These are phyloP conservation scores for Sclerotinia minor DNA, from an alignment of 2,329 filamentous ascomycete species.

Conservation along the genomic window DNA sequence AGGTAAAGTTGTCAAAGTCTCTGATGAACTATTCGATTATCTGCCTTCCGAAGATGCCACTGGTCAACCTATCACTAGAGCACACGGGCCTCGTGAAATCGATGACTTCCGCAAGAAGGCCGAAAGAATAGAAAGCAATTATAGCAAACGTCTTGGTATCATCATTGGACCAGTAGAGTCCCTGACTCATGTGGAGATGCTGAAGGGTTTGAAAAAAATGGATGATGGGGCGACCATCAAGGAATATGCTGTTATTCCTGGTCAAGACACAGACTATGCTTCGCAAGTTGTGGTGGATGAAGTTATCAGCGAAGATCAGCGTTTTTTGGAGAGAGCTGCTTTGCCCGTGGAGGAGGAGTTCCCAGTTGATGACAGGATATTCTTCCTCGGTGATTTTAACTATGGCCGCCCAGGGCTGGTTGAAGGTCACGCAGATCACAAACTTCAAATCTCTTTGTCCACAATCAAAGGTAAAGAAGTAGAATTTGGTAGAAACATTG, in stretches of 20 bases:
- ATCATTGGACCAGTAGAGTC: slow-evolving; percentile 85
- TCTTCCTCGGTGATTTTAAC: slow-evolving; percentile 91
- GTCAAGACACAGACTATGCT: slow-evolving; percentile 87
- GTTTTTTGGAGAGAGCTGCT: slow-evolving; percentile 89
- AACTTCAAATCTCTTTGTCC: slow-evolving; percentile 77
- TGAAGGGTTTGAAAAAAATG: slow-evolving; percentile 86
- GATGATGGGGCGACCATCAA: slow-evolving; percentile 90
- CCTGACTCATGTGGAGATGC: slow-evolving; percentile 87
- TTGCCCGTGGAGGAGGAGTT: slow-evolving; percentile 90
- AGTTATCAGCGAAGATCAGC: slow-evolving; percentile 85
- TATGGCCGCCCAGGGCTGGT: slow-evolving; percentile 91
- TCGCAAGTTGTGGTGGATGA: slow-evolving; percentile 86
- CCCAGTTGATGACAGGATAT: slow-evolving; percentile 75
- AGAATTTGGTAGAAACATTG: slow-evolving; percentile 78
- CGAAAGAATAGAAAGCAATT: slow-evolving; percentile 77
- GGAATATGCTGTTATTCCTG: slow-evolving; percentile 83
- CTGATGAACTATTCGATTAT: slow-evolving; percentile 93
- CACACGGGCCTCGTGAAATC: slow-evolving; percentile 75
- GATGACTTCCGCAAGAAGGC: slow-evolving; percentile 83
- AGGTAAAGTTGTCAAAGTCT: slow-evolving; percentile 83
- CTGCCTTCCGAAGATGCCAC: slow-evolving; percentile 64
- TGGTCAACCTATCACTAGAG: slow-evolving; percentile 61
- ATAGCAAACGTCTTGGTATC: slow-evolving; percentile 88
- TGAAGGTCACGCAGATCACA: slow-evolving; percentile 69
- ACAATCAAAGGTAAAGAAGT: slow-evolving; percentile 70